Percentiles rank a stretch among this genome's conserved stretches.
These are phyloP conservation scores for Haplographium delicatum DNA, from an alignment of 495 filamentous ascomycete genomes.

Conservation along the genomic window DNA sequence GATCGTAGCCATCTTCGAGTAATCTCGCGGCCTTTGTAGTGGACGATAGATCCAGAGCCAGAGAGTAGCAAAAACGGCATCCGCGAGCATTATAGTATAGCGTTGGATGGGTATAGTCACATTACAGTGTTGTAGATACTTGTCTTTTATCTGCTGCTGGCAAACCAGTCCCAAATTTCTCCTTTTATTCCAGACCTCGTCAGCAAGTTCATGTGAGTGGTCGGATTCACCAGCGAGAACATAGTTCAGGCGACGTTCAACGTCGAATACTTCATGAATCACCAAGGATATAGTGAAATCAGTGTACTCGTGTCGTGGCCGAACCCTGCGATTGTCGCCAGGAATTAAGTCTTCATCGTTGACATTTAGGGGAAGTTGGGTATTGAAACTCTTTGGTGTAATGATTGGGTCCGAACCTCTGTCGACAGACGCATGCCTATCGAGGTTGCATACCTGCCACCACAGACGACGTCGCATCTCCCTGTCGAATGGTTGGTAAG, in stretches of 20 bases:
- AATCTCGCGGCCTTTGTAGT: slow-evolving; percentile 10
- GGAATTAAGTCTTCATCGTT: slow-evolving; percentile 70
- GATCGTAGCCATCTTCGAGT: slow-evolving; percentile 29
- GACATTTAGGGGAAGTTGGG: slow-evolving; percentile 66
- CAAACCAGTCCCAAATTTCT: neutral
- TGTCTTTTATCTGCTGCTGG: slow-evolving; percentile 2
- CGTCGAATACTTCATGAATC: slow-evolving; percentile 5
- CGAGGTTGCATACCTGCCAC: slow-evolving; percentile 73
- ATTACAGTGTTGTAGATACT: slow-evolving; percentile 29
- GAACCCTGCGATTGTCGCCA: slow-evolving; percentile 53
- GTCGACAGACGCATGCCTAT: slow-evolving; percentile 71
- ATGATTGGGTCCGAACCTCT: slow-evolving; percentile 76
- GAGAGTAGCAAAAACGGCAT: slow-evolving; percentile 24
- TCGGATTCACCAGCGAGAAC: neutral
- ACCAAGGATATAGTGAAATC: slow-evolving; percentile 75
- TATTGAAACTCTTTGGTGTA: slow-evolving; percentile 63
- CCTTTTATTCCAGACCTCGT: neutral
- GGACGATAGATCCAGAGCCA: slow-evolving; percentile 30
- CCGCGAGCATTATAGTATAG: slow-evolving; percentile 23
- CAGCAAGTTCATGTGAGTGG: neutral
- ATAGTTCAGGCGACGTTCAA: neutral
- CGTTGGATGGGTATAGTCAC: slow-evolving; percentile 32
- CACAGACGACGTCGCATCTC: slow-evolving; percentile 79
- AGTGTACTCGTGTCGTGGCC: slow-evolving; percentile 52
- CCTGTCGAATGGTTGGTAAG: slow-evolving; percentile 72